These are phyloP conservation scores for Periconia sp. DNA, from an alignment of 2,329 filamentous ascomycete genomes.

Conservation along the genomic window DNA sequence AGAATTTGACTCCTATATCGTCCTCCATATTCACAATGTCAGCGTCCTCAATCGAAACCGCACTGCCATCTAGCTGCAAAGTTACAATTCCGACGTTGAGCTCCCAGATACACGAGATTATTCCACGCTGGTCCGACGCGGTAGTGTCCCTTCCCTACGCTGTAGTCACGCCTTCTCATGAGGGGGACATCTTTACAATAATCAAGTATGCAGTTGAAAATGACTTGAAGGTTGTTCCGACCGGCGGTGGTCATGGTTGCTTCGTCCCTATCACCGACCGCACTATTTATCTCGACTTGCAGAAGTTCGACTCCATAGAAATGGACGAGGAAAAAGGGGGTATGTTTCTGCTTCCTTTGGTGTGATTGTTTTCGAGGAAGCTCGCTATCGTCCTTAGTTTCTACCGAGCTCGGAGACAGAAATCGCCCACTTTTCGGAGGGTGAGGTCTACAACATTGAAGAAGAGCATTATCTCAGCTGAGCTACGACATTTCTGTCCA, in stretches of 20 bases:
- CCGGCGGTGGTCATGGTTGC: constrained; percentile 38
- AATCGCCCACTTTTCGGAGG: too few relatives aligned
- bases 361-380: too few relatives aligned
- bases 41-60: too few relatives aligned
- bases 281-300: constrained; percentile 45
- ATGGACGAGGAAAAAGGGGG: constrained; percentile 29
- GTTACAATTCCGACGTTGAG: not conserved
- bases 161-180: not conserved
- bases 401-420: too few relatives aligned
- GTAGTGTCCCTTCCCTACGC: constrained; percentile 1
- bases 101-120: not conserved
- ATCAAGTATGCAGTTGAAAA: constrained; percentile 34
- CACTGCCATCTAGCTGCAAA: too few relatives aligned
- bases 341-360: too few relatives aligned
- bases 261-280: constrained; percentile 37
- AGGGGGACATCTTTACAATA: constrained; percentile 26
- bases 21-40: too few relatives aligned
- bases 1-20: too few relatives aligned
- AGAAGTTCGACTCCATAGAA: constrained; percentile 33
- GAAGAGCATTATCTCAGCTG: too few relatives aligned
- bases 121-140: constrained; percentile 8
- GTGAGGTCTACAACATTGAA: too few relatives aligned
- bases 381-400: too few relatives aligned
- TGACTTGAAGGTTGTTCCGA: constrained; percentile 33
- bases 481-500: too few relatives aligned